Evolutionary conservation across 208 protist genomes (phyloP), one percentile per base, ranked within the genome.

Genomic region (Trypanosoma melophagium): DNA sequence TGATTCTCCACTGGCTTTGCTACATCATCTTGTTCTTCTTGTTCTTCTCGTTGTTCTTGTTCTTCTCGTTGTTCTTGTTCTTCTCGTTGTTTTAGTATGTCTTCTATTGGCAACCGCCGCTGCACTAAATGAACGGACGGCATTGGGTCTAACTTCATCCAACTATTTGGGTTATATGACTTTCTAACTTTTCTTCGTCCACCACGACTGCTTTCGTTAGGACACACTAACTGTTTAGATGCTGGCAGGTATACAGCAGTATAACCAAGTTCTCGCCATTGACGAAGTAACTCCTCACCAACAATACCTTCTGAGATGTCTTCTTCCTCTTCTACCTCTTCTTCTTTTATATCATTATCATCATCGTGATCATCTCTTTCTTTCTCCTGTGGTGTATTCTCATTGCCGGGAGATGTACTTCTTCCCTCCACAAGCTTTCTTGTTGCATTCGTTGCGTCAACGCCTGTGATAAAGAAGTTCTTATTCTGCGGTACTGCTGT

Each of bases 181-280:
- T n/a, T 62, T 50, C 13, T 54, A 49, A 47, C 53, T 13, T 4
- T 40, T 38, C 52, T 17, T 3, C 8, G 52, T 3, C n/a, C 19
- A 28, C n/a, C 35, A 35, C 4, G 5, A 61, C 8, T 0, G 8
- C 13, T 24, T n/a, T 52, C 68, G 40, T 25, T 28, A 25, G 61
- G 60, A 49, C 59, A 66, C 7, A 68, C 61, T 22, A 74, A 62
- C 25, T 61, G 60, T 14, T 35, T 14, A 24, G 51, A 52, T 19
- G 66, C 75, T 31, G 78, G 79, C 10, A 94, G 79, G 41, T 87
- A 81, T 8, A 89, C 77, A 12, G 85, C 82, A 21, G 84, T 77
- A 70, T 95, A 95, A 55, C 89, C 89, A 3, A 95, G 62, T 73
- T 89, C 84, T 3, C 71, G 83, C 89, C 89, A 95, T 4, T 77